Evolutionary conservation across 2,329 filamentous ascomycete genomes (phyloP).

Genomic region (Ceratocystis albifundus): DNA sequence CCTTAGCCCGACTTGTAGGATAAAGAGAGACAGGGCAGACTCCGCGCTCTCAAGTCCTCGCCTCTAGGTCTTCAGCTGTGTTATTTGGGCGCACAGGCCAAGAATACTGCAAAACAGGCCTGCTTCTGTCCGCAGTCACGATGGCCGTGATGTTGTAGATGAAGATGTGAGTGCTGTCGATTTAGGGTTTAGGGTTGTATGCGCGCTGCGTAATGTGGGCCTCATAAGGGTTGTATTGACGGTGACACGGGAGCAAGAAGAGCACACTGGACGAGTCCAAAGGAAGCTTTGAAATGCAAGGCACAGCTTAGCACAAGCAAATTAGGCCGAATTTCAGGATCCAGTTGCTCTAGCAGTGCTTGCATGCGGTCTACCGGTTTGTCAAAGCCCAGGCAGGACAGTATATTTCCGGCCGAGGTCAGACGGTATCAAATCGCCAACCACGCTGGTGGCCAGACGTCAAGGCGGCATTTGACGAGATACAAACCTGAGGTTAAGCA

Average conservation of each 20-base stretch:
- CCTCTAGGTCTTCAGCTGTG: not conserved
- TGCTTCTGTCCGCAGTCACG: not conserved
- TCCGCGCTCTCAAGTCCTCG: not conserved
- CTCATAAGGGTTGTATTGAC: not conserved
- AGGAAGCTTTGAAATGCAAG: not conserved
- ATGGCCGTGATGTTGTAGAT: not conserved
- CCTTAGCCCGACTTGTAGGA: not conserved
- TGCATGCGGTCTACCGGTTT: no score
- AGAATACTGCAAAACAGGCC: not conserved
- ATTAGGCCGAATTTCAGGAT: not conserved
- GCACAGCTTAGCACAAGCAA: not conserved
- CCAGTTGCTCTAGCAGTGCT: no score
- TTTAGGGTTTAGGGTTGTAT: constrained; percentile 1
- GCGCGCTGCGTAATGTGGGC: not conserved
- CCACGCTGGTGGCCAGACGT: no score
- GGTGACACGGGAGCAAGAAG: not conserved
- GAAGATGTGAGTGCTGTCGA: not conserved
- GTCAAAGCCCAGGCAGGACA: no score
- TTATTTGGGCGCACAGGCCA: not conserved
- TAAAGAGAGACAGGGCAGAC: not conserved
- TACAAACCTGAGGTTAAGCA: no score
- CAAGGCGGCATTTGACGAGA: no score
- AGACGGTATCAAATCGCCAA: no score
- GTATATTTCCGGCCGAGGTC: no score
- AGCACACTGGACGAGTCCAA: not conserved